A percentile compares a stretch with the other conserved stretches of the same genome.
phyloP scores from a whole-genome alignment of 1,284 basidiomycete genomes.

The Ustilago loliicola region DNA sequence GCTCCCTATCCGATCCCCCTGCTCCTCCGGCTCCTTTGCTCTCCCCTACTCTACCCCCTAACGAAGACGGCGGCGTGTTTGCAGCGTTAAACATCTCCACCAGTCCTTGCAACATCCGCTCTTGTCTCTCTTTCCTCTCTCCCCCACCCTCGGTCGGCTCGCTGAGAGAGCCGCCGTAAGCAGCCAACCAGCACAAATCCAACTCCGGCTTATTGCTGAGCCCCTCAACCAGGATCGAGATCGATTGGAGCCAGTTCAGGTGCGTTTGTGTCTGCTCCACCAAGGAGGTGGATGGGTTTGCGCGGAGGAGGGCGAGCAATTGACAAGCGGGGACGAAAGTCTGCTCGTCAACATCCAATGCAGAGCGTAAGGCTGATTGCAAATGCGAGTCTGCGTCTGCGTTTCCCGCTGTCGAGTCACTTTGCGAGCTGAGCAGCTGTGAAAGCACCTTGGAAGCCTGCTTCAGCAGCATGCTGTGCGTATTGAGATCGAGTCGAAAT shows the following conservation, averaged over 20 bases:
- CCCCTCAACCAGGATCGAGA: constrained; percentile 11
- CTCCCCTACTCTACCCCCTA: not conserved
- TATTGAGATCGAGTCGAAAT: constrained; percentile 19
- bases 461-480: constrained; percentile 1
- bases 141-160: not conserved
- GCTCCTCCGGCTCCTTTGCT: not conserved
- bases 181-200: constrained; percentile 45
- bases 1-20: constrained; percentile 1
- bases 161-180: constrained; percentile 21
- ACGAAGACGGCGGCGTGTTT: constrained; percentile 15
- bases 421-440: not conserved
- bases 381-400: not conserved
- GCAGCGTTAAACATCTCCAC: constrained; percentile 9
- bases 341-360: constrained; percentile 10
- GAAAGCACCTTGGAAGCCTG: constrained; percentile 1
- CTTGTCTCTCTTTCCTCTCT: constrained; percentile 7
- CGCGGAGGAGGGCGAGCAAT: constrained; percentile 11
- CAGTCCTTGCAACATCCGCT: constrained; percentile 5
- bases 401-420: too few relatives aligned
- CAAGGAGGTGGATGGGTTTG: not conserved
- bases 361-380: constrained; percentile 2
- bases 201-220: not conserved
- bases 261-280: constrained; percentile 5
- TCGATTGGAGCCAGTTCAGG: constrained; percentile 20
- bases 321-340: constrained; percentile 37